Base-by-base conservation (phyloP, 495 filamentous ascomycete genomes). In the Chlorociboria aeruginascens region DNA sequence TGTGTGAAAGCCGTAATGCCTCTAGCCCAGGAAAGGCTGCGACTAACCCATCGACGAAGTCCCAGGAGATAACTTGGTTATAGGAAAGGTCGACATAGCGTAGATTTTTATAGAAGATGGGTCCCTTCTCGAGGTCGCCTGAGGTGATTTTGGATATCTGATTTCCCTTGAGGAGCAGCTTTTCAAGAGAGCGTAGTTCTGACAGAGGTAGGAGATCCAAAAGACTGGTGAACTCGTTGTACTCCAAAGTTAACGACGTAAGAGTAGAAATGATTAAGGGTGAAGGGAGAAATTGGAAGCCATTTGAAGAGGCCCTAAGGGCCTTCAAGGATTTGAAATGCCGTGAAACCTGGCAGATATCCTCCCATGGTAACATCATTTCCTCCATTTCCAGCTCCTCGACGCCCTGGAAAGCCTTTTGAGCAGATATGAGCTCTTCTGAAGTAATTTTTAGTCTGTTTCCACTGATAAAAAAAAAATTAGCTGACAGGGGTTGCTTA, bases 11-110 rank as follows among this genome's bases (percentile, higher is more conserved):
- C 10, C 89, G 81, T 36, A 98, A 77, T 16, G 73, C 73, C 32
- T 61, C 69, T 13, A 89, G 66, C n/a, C 76, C 73, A 2, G 89
- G 89, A 49, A 93, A 87, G 10, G 75, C 65, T 4, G 52, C 42
- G 1, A 74, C 60, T 4, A 96, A 70, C 0, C 67, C 53, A 52
- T 94, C 79, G 45, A 95, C 69, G 55, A 85, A 79, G 32, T 59
- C 51, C 83, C 86, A 94, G 32, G 68, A 67, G n/a, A 69, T 54
- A 36, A 96, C 74, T 2, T 66, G 60, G 65, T 95, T 95, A 65
- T 83, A 82, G 13, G 87, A 88, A 6, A 95, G 51, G 61, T 96
- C 87, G 32, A 96, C 62, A 46, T 84, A 84, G 32, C 66, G 74
- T 35, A 79, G 60, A 12, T 31, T 49, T 0, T 7, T 10, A 13